These are phyloP conservation scores for Panicum hallii DNA, from an alignment of 202 grass and related monocot species.

Conservation along the genomic window DNA sequence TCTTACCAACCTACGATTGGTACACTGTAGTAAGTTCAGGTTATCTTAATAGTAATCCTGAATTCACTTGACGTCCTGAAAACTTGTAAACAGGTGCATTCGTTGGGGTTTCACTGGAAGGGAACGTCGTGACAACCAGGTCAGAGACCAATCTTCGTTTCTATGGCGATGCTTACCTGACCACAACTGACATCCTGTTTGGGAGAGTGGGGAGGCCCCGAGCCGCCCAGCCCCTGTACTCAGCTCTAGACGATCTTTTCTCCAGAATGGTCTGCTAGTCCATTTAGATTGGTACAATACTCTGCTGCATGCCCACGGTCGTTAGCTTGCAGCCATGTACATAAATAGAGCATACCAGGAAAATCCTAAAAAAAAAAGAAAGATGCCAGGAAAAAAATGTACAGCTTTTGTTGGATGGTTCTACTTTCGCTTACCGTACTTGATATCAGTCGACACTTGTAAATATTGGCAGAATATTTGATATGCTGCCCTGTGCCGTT, in stretches of 20 bases:
- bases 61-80: background rate
- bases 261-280: conserved; percentile 52
- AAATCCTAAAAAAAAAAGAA: background rate
- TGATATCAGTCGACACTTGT: conserved; percentile 26
- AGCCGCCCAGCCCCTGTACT: conserved; percentile 68
- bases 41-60: background rate
- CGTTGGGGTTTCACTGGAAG: conserved; percentile 77
- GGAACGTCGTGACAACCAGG: conserved; percentile 68
- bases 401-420: conserved; percentile 43
- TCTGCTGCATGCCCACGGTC: background rate
- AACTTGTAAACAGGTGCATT: conserved; percentile 65
- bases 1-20: background rate
- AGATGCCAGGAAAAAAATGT: conserved; percentile 29
- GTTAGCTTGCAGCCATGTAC: conserved; percentile 39
- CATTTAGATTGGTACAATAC: background rate
- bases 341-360: conserved; percentile 33
- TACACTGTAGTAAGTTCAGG: background rate
- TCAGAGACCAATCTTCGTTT: conserved; percentile 71
- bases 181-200: conserved; percentile 63
- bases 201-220: conserved; percentile 67
- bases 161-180: conserved; percentile 75
- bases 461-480: conserved; percentile 40
- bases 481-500: background rate
- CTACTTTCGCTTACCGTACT: background rate
- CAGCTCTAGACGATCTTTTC: conserved; percentile 62